Conservation (phyloP, 768 basidiomycete genomes). For the Podaxis sp. region DNA sequence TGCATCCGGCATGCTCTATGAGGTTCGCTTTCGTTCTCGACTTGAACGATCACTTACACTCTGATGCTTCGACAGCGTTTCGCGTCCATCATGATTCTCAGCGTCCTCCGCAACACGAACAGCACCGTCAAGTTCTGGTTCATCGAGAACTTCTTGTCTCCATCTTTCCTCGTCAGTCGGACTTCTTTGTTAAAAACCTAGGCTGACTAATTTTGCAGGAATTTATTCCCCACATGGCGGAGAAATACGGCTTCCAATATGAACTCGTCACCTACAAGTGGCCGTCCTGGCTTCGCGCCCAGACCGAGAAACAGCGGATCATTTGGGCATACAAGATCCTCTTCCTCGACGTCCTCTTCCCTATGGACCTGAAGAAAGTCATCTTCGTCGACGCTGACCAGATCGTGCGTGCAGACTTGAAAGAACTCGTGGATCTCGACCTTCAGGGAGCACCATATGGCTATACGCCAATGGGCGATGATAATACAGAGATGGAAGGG, state of each 20-base stretch:
- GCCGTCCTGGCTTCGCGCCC: constrained; percentile 97
- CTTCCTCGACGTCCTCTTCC: constrained; percentile 98
- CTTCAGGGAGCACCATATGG: constrained; percentile 92
- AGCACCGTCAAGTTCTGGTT: constrained; percentile 99
- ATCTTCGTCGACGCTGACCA: constrained; percentile 99
- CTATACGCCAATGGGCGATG: constrained; percentile 97
- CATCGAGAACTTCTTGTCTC: constrained; percentile 98
- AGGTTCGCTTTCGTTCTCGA: constrained; percentile 48
- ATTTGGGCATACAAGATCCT: constrained; percentile 99
- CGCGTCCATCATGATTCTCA: constrained; percentile 96
- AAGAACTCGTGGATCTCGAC: constrained; percentile 92
- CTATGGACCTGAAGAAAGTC: constrained; percentile 98
- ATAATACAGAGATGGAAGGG: constrained; percentile 93
- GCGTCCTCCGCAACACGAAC: constrained; percentile 91
- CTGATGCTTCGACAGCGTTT: constrained; percentile 63
- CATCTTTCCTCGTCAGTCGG: constrained; percentile 81
- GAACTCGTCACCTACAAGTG: constrained; percentile 99
- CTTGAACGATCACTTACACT: background rate
- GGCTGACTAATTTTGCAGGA: constrained; percentile 46
- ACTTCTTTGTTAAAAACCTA: background rate
- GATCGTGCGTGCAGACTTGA: constrained; percentile 94
- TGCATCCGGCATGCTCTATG: constrained; percentile 93
- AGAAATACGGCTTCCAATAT: constrained; percentile 92
- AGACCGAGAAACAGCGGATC: constrained; percentile 96
- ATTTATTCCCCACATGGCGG: constrained; percentile 91